Evolutionary conservation across 2,329 filamentous ascomycete species (phyloP), one percentile per base, ranked within the genome.

Genomic region (Claviceps purpurea): DNA sequence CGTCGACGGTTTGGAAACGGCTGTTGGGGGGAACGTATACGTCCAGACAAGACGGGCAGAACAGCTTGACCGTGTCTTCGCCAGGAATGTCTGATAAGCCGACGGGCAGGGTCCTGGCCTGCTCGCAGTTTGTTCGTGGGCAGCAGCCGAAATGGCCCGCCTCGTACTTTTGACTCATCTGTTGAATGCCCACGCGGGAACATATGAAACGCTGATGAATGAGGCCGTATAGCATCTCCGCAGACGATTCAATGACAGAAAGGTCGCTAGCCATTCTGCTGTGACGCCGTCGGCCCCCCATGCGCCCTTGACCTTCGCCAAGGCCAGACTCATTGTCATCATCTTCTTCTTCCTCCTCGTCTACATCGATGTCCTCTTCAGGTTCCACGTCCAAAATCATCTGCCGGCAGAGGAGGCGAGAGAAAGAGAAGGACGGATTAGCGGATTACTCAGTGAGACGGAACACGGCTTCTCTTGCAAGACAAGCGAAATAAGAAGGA

Each of bases 161-260:
- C 69, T 97, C 91, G 73, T 97, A 98, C 69, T 98, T 98, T 70
- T 98, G 93, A 56, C 90, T 89, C 93, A 98, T 98, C 67, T 96
- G 90, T 70, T 97, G 91, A 62, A 98, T 97, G 50, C 93, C 93
- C 2, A 88, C 89, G 54, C 93, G 81, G 24, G 90, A 96, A 63
- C 90, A 97, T 71, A 98, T 97, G 70, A 96, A 98, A 53, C 93
- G 86, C 69, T 97, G 93, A 71, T 98, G 93, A 68, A 98, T 98
- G 54, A 98, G 79, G 42, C 93, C 93, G 71, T 98, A 98, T 24
- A 98, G 83, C 73, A 97, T 84, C 73, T 98, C 93, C n/a, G 93
- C 91, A 0, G 89, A 95, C 58, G 87, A 94, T 72, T 98, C 93
- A 63, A 98, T 95, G 58, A 96, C 86, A 55, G 89, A 95, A 46